phyloP scores from a whole-genome alignment of 148 eudicot genomes.

The Rhododendron ovatum region DNA sequence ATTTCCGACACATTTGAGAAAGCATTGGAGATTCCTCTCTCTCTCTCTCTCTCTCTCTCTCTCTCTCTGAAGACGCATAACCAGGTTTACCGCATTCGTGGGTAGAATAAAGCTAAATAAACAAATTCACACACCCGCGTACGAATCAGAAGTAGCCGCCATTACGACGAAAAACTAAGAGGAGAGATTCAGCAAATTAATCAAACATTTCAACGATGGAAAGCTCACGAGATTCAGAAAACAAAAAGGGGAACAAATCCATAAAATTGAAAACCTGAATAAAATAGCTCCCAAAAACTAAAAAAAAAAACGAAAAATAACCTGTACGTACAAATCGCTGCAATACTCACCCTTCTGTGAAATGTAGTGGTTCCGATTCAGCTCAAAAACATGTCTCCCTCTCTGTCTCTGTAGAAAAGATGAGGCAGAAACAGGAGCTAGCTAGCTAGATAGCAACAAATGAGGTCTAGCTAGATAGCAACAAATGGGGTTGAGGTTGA shows the following conservation, averaged over 20 bases:
- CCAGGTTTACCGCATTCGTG: background rate
- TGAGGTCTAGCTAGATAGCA: background rate
- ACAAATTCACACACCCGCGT: background rate
- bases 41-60: background rate
- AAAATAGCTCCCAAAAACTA: background rate
- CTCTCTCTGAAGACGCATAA: background rate
- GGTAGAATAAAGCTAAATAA: background rate
- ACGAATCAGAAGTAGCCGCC: background rate
- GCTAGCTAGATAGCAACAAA: background rate
- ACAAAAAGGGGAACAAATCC: background rate
- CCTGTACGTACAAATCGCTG: background rate
- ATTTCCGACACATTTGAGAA: background rate
- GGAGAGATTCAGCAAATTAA: background rate
- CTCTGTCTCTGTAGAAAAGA: background rate
- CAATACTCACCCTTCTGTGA: background rate
- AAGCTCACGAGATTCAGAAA: background rate
- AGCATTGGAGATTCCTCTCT: background rate
- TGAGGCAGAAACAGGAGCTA: background rate
- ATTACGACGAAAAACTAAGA: background rate
- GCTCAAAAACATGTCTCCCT: background rate
- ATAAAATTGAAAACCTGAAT: background rate
- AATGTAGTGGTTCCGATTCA: background rate
- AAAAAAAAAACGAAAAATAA: background rate
- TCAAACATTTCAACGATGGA: background rate
- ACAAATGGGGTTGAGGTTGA: background rate